Base-by-base conservation (phyloP, 2,329 filamentous ascomycete genomes). In the Nigrospora sphaerica region DNA sequence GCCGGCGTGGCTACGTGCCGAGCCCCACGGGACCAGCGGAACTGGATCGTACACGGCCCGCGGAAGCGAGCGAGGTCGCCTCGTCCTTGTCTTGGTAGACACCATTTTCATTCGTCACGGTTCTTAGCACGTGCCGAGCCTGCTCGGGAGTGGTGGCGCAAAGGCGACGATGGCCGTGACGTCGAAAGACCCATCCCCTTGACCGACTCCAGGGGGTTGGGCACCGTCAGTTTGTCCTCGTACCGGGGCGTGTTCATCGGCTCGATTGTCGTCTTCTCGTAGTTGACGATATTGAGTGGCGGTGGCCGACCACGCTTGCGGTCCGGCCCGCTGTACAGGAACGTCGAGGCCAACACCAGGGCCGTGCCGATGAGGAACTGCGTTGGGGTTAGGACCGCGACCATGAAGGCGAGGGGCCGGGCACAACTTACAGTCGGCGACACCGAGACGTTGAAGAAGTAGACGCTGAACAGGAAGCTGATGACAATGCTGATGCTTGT, bases 401-500 rank as follows among this genome's bases (percentile, higher is more conserved):
- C 32, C 4, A 12, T 12, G 1, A 10, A n/a, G 18, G 7, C 23
- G 12, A 17, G 16, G 12, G 19, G 31, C 6, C 40, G 11, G 6
- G 34, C n/a, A 10, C 4, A 16, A 74, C 86, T 70, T 77, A 95
- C 89, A 53, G 81, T 80, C 23, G 74, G 59, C 1, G 85, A 87
- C 38, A 93, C 77, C 41, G 81, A 68, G 54, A 95, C 88, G 42
- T 91, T 78, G 62, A 97, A 95, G 54, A 95, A 85, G 67, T 81
- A 84, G 2, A 95, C 78, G 60, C 90, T 95, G 44, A 88, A 87
- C 13, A 96, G 54, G 52, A 91, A 90, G 62, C 88, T 95, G 42
- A 96, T 70, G 46, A 96, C 73, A 51, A 97, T 95, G 59, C 89
- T 95, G 51, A 95, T 88, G 58, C 88, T 93, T 6, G 90, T 92